These are phyloP conservation scores for Austroboletus novae-zelandiae DNA, from an alignment of 1,284 basidiomycete species.

Conservation along the genomic window DNA sequence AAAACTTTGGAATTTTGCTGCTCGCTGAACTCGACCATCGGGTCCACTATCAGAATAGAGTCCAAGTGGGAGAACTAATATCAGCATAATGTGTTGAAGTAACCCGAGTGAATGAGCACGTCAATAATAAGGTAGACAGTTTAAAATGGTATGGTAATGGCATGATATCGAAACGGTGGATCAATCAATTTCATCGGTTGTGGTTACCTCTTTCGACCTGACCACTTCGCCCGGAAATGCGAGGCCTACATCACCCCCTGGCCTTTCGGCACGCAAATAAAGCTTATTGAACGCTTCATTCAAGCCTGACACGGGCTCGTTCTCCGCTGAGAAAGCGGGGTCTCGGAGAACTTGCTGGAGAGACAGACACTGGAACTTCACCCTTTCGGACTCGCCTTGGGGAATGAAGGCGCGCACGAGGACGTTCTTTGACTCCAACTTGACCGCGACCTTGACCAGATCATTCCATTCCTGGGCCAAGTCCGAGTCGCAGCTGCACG, in stretches of 20 bases:
- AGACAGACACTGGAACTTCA: slow-evolving; percentile 29
- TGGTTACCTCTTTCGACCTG: background rate
- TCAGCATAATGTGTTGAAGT: slow-evolving; percentile 4
- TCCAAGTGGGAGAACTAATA: background rate
- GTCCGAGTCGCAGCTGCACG: slow-evolving; percentile 24
- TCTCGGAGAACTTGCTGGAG: slow-evolving; percentile 18
- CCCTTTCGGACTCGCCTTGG: slow-evolving; percentile 23
- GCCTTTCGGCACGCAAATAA: slow-evolving; percentile 22
- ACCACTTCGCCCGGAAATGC: slow-evolving; percentile 22
- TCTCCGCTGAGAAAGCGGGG: slow-evolving; percentile 4
- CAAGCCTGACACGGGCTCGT: slow-evolving; percentile 18
- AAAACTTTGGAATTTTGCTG: background rate
- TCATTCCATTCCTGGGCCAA: slow-evolving; percentile 25
- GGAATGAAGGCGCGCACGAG: slow-evolving; percentile 32
- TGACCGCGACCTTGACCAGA: slow-evolving; percentile 31
- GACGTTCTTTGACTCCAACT: slow-evolving; percentile 18
- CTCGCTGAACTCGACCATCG: background rate
- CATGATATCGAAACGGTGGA: too few species aligned
- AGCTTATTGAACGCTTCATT: slow-evolving; percentile 26
- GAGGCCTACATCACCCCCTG: slow-evolving; percentile 21
- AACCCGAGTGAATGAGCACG: background rate
- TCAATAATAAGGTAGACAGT: too few species aligned
- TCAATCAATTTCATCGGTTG: background rate
- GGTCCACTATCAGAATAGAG: slow-evolving; percentile 3
- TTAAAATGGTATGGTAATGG: too few species aligned